Evolutionary conservation across 305 asterid genomes (phyloP), one percentile per base, ranked within the genome.

Genomic region (Withania somnifera): DNA sequence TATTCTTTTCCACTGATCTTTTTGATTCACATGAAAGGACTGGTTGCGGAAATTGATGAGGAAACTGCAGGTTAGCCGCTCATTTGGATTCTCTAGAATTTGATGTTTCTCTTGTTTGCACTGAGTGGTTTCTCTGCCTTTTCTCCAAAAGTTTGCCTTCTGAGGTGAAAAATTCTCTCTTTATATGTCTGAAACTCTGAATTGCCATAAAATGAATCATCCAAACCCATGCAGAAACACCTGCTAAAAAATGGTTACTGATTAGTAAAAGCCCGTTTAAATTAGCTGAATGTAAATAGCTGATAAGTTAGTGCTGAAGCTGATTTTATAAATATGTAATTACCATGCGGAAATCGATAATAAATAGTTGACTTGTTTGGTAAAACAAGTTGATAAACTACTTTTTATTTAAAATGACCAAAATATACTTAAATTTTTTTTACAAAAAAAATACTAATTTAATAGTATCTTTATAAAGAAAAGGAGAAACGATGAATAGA

Each of bases 81-180:
- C 98, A 96, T 87, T 89, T 96, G 90, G 95, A 91, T 76, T 85
- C 93, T 82, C 82, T 96, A 90, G 97, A 94, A 80, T 96, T 96
- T 81, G 99, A 96, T 57, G 99, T 96, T 82, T 94, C 99, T 77
- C 98, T 96, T 84, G 98, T 96, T 71, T 93, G 95, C 90, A 94
- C 99, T 0, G 99, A 96, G 87, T 96, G 99, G 99, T 96, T 96
- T 86, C 86, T 96, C 42, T 96, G 99, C 89, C 93, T 96, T 61
- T 96, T 91, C 87, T 91, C 99, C 67, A 96, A 96, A 87, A 96
- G 99, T 91, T 89, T 96, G 89, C 99, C 99, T 20, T 93, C 99
- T 0, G 99, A 96, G 99, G 99, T 76, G 81, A 81, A 53, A 30
- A 64, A 24, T n/a, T 47, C 81, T 47, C 13, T 17, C 73, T 61